Evolutionary conservation across 2,329 filamentous ascomycete genomes (phyloP).

Genomic region (Lachnellula subtilissima): DNA sequence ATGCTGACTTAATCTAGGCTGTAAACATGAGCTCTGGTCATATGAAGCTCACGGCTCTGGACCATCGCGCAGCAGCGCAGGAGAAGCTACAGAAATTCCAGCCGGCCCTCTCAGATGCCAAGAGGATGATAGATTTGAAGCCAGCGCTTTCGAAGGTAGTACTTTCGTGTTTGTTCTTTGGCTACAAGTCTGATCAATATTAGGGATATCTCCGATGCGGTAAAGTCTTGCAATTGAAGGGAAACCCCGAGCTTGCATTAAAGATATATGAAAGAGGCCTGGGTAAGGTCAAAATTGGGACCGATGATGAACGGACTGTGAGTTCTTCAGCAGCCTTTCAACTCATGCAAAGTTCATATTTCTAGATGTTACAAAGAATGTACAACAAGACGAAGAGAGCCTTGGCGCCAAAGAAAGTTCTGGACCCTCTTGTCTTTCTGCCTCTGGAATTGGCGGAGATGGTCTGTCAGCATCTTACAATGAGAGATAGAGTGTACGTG

Average conservation of each 20-base stretch:
- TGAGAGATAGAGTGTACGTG: constrained; percentile 29
- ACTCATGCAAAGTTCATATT: constrained; percentile 3
- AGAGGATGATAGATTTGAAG: constrained; percentile 30
- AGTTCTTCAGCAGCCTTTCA: background rate
- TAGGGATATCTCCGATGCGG: constrained; percentile 33
- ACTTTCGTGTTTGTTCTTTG: background rate
- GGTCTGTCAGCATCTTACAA: constrained; percentile 25
- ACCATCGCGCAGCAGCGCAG: constrained; percentile 32
- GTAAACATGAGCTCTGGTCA: constrained; percentile 22
- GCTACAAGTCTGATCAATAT: background rate
- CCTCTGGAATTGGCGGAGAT: constrained; percentile 32
- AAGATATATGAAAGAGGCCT: constrained; percentile 33
- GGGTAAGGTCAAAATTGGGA: constrained; percentile 29
- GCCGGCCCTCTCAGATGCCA: constrained; percentile 29
- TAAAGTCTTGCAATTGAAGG: constrained; percentile 29
- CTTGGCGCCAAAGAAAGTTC: constrained; percentile 20
- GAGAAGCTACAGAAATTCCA: constrained; percentile 29
- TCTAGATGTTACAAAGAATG: constrained; percentile 28
- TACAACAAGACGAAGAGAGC: constrained; percentile 27
- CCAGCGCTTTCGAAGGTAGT: constrained; percentile 28
- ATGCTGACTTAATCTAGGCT: constrained; percentile 19
- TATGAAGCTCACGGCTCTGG: constrained; percentile 28
- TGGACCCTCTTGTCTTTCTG: constrained; percentile 31
- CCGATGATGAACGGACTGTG: constrained; percentile 27
- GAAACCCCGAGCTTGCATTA: constrained; percentile 26